Conservation (phyloP, 352 stramenopile genomes). For the Peronospora destructor region DNA sequence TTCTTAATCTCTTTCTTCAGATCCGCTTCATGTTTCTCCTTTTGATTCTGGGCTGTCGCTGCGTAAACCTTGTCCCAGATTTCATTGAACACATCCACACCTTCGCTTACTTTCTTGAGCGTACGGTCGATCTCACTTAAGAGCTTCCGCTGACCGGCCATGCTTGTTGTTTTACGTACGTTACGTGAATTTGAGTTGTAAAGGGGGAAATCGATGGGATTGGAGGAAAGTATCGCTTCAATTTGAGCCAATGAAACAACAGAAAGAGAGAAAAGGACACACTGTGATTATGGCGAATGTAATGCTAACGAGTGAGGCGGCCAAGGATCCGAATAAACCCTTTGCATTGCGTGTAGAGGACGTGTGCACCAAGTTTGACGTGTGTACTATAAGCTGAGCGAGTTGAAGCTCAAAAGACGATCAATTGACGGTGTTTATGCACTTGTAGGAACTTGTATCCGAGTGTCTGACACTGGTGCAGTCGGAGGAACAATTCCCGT, state of each 20-base stretch:
- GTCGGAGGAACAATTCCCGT: conserved; percentile 68
- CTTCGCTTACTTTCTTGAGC: conserved; percentile 99
- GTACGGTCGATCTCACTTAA: conserved; percentile 97
- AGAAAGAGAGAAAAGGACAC: too few relatives aligned
- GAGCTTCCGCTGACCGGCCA: conserved; percentile 82
- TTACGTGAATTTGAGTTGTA: not conserved
- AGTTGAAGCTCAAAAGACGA: not conserved
- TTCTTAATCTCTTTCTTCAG: conserved; percentile 99
- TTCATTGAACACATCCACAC: conserved; percentile 97
- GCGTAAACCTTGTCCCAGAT: conserved; percentile 99
- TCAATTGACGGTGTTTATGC: conserved; percentile 14
- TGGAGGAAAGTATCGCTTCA: too few relatives aligned
- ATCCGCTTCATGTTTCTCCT: conserved; percentile 99
- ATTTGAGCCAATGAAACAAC: too few relatives aligned
- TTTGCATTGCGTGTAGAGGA: conserved; percentile 82
- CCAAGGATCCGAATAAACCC: conserved; percentile 85
- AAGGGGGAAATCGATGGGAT: conserved; percentile 1
- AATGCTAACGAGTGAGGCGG: conserved; percentile 84
- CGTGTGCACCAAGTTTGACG: conserved; percentile 79
- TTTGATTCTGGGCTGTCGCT: conserved; percentile 94
- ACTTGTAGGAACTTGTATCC: conserved; percentile 52
- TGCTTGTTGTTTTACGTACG: conserved; percentile 26
- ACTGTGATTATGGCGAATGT: conserved; percentile 67
- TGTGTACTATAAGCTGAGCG: conserved; percentile 16
- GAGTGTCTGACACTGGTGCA: conserved; percentile 74